Conservation (phyloP, 805 yeast genomes). For the Candida sphagnicola region DNA sequence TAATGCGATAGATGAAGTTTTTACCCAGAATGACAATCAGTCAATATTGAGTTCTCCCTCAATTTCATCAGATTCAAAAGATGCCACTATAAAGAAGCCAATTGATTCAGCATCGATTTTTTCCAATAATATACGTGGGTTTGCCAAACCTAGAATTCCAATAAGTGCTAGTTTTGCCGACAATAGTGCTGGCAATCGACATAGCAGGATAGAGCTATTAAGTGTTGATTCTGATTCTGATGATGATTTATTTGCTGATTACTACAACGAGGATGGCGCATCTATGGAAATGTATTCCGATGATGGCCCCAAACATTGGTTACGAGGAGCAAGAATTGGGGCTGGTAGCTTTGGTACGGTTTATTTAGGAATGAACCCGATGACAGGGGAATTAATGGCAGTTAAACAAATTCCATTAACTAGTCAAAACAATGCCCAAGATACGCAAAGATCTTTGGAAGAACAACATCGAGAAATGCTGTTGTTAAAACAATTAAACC, state of each 20-base stretch:
- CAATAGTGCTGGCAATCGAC: constrained; percentile 16
- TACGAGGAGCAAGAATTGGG: constrained; percentile 89
- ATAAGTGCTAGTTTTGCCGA: constrained; percentile 28
- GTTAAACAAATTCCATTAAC: constrained; percentile 88
- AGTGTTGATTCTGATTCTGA: constrained; percentile 39
- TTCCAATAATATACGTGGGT: constrained; percentile 10
- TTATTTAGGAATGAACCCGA: constrained; percentile 83
- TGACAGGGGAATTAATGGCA: constrained; percentile 95
- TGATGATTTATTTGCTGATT: constrained; percentile 34
- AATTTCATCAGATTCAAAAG: constrained; percentile 1
- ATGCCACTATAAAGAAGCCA: constrained; percentile 5
- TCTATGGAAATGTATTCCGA: constrained; percentile 5
- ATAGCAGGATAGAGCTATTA: constrained; percentile 46
- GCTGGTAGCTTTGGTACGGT: constrained; percentile 95
- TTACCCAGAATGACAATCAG: constrained; percentile 21
- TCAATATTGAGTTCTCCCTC: constrained; percentile 21
- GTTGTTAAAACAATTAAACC: constrained; percentile 73
- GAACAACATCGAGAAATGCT: constrained; percentile 82
- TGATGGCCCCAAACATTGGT: constrained; percentile 69
- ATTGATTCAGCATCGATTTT: constrained; percentile 16
- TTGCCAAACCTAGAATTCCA: constrained; percentile 17
- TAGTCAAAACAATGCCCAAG: constrained; percentile 31
- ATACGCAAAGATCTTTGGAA: constrained; percentile 50
- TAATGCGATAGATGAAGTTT: constrained; percentile 50
- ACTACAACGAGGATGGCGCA: constrained; percentile 8